These are phyloP conservation scores for Colletotrichum agaves DNA, from an alignment of 2,329 filamentous ascomycete species.

Conservation along the genomic window DNA sequence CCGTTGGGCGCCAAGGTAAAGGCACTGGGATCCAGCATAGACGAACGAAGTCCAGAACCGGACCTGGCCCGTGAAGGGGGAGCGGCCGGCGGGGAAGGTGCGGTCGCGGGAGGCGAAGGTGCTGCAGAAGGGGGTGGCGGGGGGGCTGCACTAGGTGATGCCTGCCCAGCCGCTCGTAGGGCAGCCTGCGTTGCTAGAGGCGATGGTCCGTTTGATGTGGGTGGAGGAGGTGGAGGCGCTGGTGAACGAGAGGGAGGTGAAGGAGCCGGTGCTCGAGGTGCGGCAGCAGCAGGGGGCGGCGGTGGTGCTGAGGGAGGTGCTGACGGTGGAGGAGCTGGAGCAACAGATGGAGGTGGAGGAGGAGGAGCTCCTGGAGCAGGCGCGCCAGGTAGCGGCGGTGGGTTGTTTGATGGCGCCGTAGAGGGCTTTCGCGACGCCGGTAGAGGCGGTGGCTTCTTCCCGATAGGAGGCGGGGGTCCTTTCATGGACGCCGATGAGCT, in stretches of 20 bases:
- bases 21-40: conserved; percentile 78
- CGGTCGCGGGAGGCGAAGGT: conserved; percentile 55
- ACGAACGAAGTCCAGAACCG: conserved; percentile 62
- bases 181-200: conserved; percentile 57
- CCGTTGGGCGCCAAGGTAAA: conserved; percentile 80
- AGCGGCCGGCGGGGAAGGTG: conserved; percentile 45
- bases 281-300: conserved; percentile 55
- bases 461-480: conserved; percentile 81
- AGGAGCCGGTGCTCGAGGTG: conserved; percentile 46
- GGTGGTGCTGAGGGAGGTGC: conserved; percentile 54
- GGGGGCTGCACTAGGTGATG: conserved; percentile 50
- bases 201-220: conserved; percentile 47
- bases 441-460: conserved; percentile 77
- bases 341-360: conserved; percentile 46
- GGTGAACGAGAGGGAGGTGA: conserved; percentile 50
- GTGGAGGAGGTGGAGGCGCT: conserved; percentile 48
- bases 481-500: conserved; percentile 69
- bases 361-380: conserved; percentile 45
- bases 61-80: conserved; percentile 51
- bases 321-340: conserved; percentile 54
- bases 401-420: conserved; percentile 46
- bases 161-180: conserved; percentile 56
- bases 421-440: conserved; percentile 70
- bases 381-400: conserved; percentile 48
- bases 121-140: conserved; percentile 50